Base-by-base conservation (phyloP, 768 basidiomycete species). In the Lanmaoa pseudosensibilis region DNA sequence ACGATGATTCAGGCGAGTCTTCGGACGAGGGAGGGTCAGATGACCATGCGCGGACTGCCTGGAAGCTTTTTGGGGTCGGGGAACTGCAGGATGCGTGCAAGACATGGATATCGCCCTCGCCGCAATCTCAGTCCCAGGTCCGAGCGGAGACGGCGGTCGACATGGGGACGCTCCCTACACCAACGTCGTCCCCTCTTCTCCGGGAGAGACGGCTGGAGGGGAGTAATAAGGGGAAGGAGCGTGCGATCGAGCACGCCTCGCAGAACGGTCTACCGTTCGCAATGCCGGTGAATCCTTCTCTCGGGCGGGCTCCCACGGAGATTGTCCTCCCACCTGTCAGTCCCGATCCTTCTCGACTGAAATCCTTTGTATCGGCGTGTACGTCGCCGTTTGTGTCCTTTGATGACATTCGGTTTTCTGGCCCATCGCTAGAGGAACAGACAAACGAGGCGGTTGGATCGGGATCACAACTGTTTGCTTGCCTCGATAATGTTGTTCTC, bases 1-100 rank as follows among this genome's bases (percentile, higher is more conserved):
- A 71, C 12, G 75, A 73, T 38, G 75, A 74, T 44, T 81, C 82
- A 43, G 80, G 81, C 18, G 62, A 70, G 16, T 75, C 77, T 32
- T 75, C 75, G 4, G 68, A 78, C 19, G 74, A 74, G 6, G 77
- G 73, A 6, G 78, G 72, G 41, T 75, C 75, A 23, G 73, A 79
- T 46, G 82, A 79, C n/a, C 77, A 79, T 19, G 83, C 78, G 16
- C 73, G 77, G 50, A 85, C 82, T 8, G 85, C 86, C 0, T 80
- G 86, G 60, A 56, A 66, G 5, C 64, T 88, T 4, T 89, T 87
- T 56, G 83, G 80, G 0, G 61, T 65, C 1, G 68, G 73, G 12
- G 74, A 76, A 4, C 73, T 16, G 10, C 58, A 38, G 5, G 46
- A 47, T 6, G 56, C 18, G 5, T 56, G 33, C 36, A 65, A 59